Evolutionary conservation across 129 eudicot genomes (phyloP).

Genomic region (Chrysanthemum lavandulifolium): DNA sequence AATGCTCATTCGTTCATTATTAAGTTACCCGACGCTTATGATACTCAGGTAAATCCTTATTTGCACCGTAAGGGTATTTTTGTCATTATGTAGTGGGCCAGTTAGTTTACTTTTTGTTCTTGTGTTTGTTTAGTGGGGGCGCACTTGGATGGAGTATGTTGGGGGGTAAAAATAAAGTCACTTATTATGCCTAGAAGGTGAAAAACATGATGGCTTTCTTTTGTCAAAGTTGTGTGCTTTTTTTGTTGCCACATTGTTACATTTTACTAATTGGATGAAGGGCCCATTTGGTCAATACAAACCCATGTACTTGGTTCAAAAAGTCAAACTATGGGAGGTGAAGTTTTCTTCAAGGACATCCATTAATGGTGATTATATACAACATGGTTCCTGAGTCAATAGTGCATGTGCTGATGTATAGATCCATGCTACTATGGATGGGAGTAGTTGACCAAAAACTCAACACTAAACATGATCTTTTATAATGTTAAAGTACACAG

Average conservation of each 20-base stretch:
- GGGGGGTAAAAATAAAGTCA: slow-evolving; percentile 32
- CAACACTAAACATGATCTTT: slow-evolving; percentile 24
- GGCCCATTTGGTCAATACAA: slow-evolving; percentile 61
- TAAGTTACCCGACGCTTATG: slow-evolving; percentile 85
- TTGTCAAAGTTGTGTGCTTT: slow-evolving; percentile 30
- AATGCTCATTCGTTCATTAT: slow-evolving; percentile 88
- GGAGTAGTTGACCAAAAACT: slow-evolving; percentile 27
- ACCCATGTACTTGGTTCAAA: slow-evolving; percentile 40
- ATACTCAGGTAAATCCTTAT: slow-evolving; percentile 68
- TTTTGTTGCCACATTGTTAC: slow-evolving; percentile 32
- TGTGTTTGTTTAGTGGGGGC: slow-evolving; percentile 21
- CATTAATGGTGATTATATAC: slow-evolving; percentile 42
- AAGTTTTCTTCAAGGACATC: slow-evolving; percentile 51
- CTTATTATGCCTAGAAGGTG: slow-evolving; percentile 30
- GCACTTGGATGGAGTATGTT: slow-evolving; percentile 32
- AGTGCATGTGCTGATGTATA: slow-evolving; percentile 62
- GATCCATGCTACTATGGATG: slow-evolving; percentile 29
- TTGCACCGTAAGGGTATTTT: slow-evolving; percentile 12
- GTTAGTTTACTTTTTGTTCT: slow-evolving; percentile 10
- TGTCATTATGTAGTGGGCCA: slow-evolving; percentile 11
- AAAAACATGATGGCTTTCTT: slow-evolving; percentile 32
- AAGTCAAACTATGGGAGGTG: slow-evolving; percentile 52
- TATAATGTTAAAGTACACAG: slow-evolving; percentile 13
- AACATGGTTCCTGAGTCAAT: slow-evolving; percentile 69
- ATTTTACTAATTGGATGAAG: slow-evolving; percentile 28